These are phyloP conservation scores for Rhododendron kiyosumense DNA, from an alignment of 148 eudicot species.

Conservation along the genomic window DNA sequence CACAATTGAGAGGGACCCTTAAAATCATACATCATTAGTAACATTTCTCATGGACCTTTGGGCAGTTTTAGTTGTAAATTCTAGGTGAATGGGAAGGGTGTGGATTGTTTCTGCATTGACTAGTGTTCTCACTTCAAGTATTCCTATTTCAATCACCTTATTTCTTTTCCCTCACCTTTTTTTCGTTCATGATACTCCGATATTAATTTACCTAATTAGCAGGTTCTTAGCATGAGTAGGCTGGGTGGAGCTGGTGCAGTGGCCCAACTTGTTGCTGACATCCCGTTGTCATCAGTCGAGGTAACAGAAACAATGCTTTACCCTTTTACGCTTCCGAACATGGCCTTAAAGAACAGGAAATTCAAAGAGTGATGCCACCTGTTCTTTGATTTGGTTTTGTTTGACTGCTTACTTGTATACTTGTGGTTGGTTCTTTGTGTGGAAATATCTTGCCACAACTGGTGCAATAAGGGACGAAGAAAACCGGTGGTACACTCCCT, in stretches of 20 bases:
- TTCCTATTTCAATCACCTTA: not conserved
- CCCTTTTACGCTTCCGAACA: not conserved
- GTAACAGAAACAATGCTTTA: slow-evolving; percentile 11
- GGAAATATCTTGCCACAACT: not conserved
- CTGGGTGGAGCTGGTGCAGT: slow-evolving; percentile 69
- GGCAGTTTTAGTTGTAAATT: not conserved
- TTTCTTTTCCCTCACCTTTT: not conserved
- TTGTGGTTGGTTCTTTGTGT: not conserved
- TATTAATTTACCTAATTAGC: not conserved
- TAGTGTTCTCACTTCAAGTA: not conserved
- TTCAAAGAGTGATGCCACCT: not conserved
- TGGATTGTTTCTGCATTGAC: not conserved
- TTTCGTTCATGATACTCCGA: not conserved
- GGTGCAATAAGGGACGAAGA: not conserved
- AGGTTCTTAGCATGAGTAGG: slow-evolving; percentile 42
- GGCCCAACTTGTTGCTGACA: slow-evolving; percentile 72
- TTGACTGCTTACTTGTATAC: not conserved
- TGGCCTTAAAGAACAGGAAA: not conserved
- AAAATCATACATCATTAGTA: not conserved
- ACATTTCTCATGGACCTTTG: not conserved
- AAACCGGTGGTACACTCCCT: not conserved
- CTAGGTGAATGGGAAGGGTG: not conserved
- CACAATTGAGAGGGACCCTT: not conserved
- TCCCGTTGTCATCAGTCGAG: slow-evolving; percentile 46
- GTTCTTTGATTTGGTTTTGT: not conserved